Evolutionary conservation across 805 yeast species (phyloP).

Genomic region (Maudiozyma pseudohumilis): DNA sequence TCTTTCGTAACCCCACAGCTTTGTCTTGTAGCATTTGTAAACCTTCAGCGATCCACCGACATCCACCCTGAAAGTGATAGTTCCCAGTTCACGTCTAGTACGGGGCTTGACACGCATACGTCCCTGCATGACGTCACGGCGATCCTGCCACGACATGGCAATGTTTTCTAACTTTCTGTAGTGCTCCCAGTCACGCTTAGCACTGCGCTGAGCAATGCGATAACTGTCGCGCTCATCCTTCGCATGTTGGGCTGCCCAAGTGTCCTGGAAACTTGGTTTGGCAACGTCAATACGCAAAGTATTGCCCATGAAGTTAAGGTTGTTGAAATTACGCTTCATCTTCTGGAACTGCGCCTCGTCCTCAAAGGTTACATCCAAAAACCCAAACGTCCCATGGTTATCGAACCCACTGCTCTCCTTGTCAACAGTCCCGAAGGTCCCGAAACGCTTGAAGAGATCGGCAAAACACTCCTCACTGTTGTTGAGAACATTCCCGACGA

Average conservation of each 20-base stretch:
- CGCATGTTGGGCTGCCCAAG: constrained; percentile 38
- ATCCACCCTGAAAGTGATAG: constrained; percentile 55
- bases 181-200: constrained; percentile 32
- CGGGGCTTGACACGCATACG: constrained; percentile 51
- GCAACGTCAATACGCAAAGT: constrained; percentile 55
- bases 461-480: constrained; percentile 20
- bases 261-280: constrained; percentile 39
- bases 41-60: constrained; percentile 48
- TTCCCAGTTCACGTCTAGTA: constrained; percentile 27
- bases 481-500: constrained; percentile 23
- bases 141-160: constrained; percentile 33
- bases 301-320: constrained; percentile 67
- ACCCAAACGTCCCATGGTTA: constrained; percentile 54
- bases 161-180: constrained; percentile 32
- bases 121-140: constrained; percentile 42
- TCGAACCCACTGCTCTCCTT: constrained; percentile 39
- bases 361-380: constrained; percentile 46
- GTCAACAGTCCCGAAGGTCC: constrained; percentile 44
- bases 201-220: constrained; percentile 26
- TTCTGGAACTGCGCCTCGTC: constrained; percentile 34
- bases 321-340: constrained; percentile 51
- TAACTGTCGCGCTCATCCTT: constrained; percentile 31
- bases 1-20: constrained; percentile 87
- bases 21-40: constrained; percentile 56
- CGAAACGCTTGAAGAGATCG: constrained; percentile 46